These are phyloP conservation scores for Nannizzia gypsea DNA, from an alignment of 2,329 filamentous ascomycete species.

Conservation along the genomic window DNA sequence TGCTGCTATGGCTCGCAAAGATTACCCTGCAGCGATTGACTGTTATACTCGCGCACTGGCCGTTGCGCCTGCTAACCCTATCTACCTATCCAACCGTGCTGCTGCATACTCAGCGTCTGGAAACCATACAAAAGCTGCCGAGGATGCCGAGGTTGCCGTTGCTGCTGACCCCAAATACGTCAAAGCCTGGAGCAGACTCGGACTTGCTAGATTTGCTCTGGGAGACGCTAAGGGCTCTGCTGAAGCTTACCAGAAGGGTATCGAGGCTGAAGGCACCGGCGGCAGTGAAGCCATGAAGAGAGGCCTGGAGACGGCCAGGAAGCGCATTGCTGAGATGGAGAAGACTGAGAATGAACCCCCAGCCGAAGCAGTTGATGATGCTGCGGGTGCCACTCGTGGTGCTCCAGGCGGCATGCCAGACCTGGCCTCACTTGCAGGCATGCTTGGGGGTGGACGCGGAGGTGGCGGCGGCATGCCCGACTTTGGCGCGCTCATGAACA, in stretches of 20 bases:
- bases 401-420: conserved; percentile 55
- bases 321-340: conserved; percentile 69
- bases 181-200: conserved; percentile 91
- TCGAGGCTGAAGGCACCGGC: conserved; percentile 85
- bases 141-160: conserved; percentile 85
- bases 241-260: conserved; percentile 88
- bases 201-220: conserved; percentile 80
- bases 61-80: conserved; percentile 72
- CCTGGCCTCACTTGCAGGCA: conserved; percentile 56
- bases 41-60: conserved; percentile 78
- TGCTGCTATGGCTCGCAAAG: conserved; percentile 86
- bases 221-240: conserved; percentile 84
- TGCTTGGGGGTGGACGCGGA: conserved; percentile 56
- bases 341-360: conserved; percentile 40
- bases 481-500: conserved; percentile 77
- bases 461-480: conserved; percentile 75
- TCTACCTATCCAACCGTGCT: conserved; percentile 95
- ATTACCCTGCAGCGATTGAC: conserved; percentile 71
- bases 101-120: conserved; percentile 78
- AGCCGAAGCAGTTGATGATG: conserved; percentile 42
- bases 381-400: conserved; percentile 34
- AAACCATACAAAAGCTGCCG: conserved; percentile 71
- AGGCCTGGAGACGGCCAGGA: conserved; percentile 86
- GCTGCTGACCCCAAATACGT: conserved; percentile 84
- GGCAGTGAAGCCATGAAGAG: conserved; percentile 97